These are phyloP conservation scores for Phaffia rhodozyma DNA, from an alignment of 1,284 basidiomycete species.

Conservation along the genomic window DNA sequence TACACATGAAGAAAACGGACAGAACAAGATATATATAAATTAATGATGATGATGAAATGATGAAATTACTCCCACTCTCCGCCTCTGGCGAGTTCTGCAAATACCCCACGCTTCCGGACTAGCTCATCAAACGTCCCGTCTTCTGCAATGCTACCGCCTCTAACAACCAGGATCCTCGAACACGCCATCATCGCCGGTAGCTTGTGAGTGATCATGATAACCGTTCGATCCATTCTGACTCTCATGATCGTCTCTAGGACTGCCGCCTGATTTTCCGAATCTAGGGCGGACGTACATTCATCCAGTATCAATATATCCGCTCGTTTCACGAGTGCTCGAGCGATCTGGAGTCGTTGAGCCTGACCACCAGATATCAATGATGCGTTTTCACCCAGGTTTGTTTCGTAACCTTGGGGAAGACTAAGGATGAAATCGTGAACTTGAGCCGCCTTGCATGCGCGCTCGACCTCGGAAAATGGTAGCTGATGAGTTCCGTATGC, in stretches of 20 bases:
- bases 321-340: slow-evolving; percentile 65
- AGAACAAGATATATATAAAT: no score
- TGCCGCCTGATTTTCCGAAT: slow-evolving; percentile 63
- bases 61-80: slow-evolving; percentile 58
- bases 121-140: slow-evolving; percentile 65
- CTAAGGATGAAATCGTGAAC: slow-evolving; percentile 75
- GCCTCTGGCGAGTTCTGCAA: slow-evolving; percentile 66
- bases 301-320: slow-evolving; percentile 75
- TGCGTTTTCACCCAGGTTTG: slow-evolving; percentile 76
- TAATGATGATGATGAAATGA: no score
- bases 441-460: slow-evolving; percentile 61
- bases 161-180: slow-evolving; percentile 73
- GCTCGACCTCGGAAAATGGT: slow-evolving; percentile 46
- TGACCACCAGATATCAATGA: slow-evolving; percentile 84
- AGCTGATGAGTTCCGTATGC: slow-evolving; percentile 42
- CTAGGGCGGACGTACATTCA: slow-evolving; percentile 86
- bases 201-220: slow-evolving; percentile 88
- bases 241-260: slow-evolving; percentile 63
- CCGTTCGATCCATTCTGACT: slow-evolving; percentile 56
- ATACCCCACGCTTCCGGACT: slow-evolving; percentile 52
- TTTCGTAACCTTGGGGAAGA: slow-evolving; percentile 74
- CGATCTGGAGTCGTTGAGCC: slow-evolving; percentile 83
- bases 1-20: no score
- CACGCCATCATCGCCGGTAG: slow-evolving; percentile 81
- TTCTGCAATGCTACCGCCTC: slow-evolving; percentile 64